Evolutionary conservation across 495 filamentous ascomycete species (phyloP).

Genomic region (Penicillium simplicissimum): DNA sequence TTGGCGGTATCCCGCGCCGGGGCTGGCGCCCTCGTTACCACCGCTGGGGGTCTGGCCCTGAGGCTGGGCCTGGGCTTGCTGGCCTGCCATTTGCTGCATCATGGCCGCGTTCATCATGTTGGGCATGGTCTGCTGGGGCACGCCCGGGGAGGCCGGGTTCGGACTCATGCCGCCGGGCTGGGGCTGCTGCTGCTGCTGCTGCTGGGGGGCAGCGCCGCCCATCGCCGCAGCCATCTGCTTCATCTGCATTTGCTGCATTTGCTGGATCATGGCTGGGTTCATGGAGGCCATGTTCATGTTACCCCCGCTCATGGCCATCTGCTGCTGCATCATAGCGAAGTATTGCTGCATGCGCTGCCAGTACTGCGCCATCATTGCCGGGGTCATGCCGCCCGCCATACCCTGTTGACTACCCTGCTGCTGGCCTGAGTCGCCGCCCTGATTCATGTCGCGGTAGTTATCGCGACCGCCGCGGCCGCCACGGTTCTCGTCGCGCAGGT

Average conservation of each 20-base stretch:
- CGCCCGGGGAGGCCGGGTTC: slow-evolving; percentile 45
- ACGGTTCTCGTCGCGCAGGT: slow-evolving; percentile 84
- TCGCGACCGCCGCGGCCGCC: slow-evolving; percentile 58
- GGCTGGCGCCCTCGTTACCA: slow-evolving; percentile 23
- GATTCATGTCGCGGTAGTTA: slow-evolving; percentile 58
- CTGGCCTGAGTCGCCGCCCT: slow-evolving; percentile 44
- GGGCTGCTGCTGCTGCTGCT: too few relatives aligned
- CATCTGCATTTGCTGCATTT: slow-evolving; percentile 74
- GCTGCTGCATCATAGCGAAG: slow-evolving; percentile 89
- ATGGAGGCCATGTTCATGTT: slow-evolving; percentile 66
- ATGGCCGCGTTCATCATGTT: slow-evolving; percentile 61
- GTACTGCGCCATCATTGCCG: slow-evolving; percentile 97
- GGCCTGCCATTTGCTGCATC: slow-evolving; percentile 66
- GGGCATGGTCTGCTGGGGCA: slow-evolving; percentile 42
- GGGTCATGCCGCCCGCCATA: slow-evolving; percentile 69
- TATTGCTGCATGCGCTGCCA: slow-evolving; percentile 98
- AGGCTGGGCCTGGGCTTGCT: too few relatives aligned
- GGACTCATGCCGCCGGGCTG: slow-evolving; percentile 50
- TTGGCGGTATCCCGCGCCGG: slow-evolving; percentile 33
- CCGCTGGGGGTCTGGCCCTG: slow-evolving; percentile 39
- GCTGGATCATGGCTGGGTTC: slow-evolving; percentile 81
- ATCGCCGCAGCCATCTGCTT: slow-evolving; percentile 56
- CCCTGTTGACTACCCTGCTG: slow-evolving; percentile 51
- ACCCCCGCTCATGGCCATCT: slow-evolving; percentile 48
- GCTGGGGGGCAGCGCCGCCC: slow-evolving; percentile 47